phyloP scores from a whole-genome alignment of 2,329 filamentous ascomycete genomes.

The Penicillium hesseltinei region DNA sequence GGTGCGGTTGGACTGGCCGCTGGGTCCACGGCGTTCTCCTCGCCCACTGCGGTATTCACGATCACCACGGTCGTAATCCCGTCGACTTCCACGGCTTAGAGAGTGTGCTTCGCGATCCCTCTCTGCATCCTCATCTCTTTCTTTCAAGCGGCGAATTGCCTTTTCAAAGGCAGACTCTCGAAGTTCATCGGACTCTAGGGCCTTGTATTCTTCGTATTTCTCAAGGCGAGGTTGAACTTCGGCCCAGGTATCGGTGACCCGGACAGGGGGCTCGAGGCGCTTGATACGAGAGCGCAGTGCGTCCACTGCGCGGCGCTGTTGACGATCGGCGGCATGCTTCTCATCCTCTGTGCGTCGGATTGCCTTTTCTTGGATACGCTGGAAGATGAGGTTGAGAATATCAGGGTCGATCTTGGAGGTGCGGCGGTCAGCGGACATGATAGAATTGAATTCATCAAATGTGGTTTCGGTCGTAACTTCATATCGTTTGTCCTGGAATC shows the following conservation, averaged over 20 bases:
- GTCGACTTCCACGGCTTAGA: constrained; percentile 46
- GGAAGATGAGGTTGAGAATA: constrained; percentile 75
- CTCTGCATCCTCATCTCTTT: constrained; percentile 82
- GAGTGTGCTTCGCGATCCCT: constrained; percentile 52
- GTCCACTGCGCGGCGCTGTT: constrained; percentile 81
- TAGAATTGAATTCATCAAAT: constrained; percentile 79
- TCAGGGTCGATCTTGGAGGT: constrained; percentile 84
- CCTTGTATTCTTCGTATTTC: constrained; percentile 79
- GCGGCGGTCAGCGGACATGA: constrained; percentile 82
- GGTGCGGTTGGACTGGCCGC: constrained; percentile 70
- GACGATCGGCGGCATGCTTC: constrained; percentile 74
- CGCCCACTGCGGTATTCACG: constrained; percentile 57
- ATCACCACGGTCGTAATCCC: constrained; percentile 54
- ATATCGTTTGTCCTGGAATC: constrained; percentile 75
- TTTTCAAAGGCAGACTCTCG: constrained; percentile 87
- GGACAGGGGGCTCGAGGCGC: constrained; percentile 81
- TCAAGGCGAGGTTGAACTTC: constrained; percentile 77
- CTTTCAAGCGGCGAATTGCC: constrained; percentile 81
- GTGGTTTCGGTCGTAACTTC: constrained; percentile 84
- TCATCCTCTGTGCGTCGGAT: constrained; percentile 80
- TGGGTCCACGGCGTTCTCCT: constrained; percentile 40
- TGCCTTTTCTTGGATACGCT: constrained; percentile 84
- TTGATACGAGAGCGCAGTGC: constrained; percentile 83
- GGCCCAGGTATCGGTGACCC: constrained; percentile 79
- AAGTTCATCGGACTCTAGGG: constrained; percentile 76